A percentile compares a stretch with the other conserved stretches of the same genome.
phyloP scores from a whole-genome alignment of 2,329 filamentous ascomycete genomes.

The Pseudogymnoascus sp. region DNA sequence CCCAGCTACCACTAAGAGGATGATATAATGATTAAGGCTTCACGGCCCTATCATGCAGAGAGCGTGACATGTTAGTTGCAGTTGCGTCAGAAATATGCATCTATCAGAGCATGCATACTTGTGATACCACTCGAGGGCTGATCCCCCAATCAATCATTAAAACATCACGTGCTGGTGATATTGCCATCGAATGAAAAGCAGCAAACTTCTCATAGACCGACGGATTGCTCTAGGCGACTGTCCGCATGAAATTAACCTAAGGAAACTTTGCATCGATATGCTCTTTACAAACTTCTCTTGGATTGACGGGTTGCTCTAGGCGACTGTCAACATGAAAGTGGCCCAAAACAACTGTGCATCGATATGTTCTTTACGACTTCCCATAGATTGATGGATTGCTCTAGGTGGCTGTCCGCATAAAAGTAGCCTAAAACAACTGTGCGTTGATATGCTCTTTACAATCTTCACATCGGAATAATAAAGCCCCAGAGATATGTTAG shows the following conservation, averaged over 20 bases:
- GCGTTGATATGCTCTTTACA: neutral
- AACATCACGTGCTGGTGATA: neutral
- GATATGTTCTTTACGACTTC: too few species aligned
- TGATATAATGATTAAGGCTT: constrained; percentile 5
- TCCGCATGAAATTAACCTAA: neutral
- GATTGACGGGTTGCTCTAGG: too few species aligned
- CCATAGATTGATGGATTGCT: neutral
- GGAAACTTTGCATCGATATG: neutral
- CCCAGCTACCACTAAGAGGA: constrained; percentile 5
- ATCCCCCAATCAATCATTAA: neutral
- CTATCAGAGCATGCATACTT: neutral
- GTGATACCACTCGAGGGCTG: neutral
- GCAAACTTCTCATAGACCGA: neutral
- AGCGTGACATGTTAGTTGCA: neutral
- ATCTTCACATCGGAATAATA: neutral
- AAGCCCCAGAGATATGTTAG: neutral
- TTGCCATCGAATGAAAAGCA: neutral
- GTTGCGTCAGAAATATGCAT: neutral
- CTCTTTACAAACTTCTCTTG: neutral
- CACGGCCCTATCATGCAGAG: neutral
- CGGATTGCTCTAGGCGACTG: too few species aligned
- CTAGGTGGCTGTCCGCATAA: neutral
- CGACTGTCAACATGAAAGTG: too few species aligned
- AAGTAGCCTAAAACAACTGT: neutral
- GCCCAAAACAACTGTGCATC: too few species aligned